phyloP scores from a whole-genome alignment of 1,139 yeast genomes.

The Pichia sp. region DNA sequence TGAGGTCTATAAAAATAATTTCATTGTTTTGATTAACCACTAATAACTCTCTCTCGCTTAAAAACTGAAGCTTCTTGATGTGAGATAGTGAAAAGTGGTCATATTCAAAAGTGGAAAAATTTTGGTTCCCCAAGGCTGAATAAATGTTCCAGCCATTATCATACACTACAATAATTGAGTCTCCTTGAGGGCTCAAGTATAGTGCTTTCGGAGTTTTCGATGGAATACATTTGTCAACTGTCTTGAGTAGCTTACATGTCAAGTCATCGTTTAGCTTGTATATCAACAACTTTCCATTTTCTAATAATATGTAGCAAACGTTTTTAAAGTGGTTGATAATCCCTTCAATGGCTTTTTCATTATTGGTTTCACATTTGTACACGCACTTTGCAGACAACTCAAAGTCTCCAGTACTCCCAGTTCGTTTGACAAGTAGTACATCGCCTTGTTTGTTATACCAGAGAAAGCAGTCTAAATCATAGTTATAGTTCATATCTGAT shows the following conservation, averaged over 20 bases:
- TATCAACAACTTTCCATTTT: slow-evolving; percentile 30
- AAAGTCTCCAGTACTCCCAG: slow-evolving; percentile 14
- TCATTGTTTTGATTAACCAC: slow-evolving; percentile 21
- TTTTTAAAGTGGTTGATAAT: slow-evolving; percentile 28
- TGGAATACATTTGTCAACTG: slow-evolving; percentile 27
- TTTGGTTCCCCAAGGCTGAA: slow-evolving; percentile 35
- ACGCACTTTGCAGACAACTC: slow-evolving; percentile 24
- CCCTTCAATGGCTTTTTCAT: slow-evolving; percentile 20
- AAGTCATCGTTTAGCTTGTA: slow-evolving; percentile 25
- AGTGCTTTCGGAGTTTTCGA: slow-evolving; percentile 23
- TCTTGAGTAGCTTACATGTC: slow-evolving; percentile 22
- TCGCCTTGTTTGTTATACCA: slow-evolving; percentile 30
- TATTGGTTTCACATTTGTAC: slow-evolving; percentile 6
- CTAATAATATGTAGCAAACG: slow-evolving; percentile 28
- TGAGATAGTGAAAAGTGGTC: slow-evolving; percentile 29
- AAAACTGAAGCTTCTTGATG: slow-evolving; percentile 24
- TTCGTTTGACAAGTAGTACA: slow-evolving; percentile 26
- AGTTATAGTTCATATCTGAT: slow-evolving; percentile 22
- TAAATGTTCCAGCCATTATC: slow-evolving; percentile 35
- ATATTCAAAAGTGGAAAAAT: slow-evolving; percentile 36
- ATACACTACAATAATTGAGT: slow-evolving; percentile 28
- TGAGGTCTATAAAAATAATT: slow-evolving; percentile 24
- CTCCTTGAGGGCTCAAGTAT: slow-evolving; percentile 29
- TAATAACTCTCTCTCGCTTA: slow-evolving; percentile 22
- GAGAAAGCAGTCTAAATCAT: slow-evolving; percentile 26